Evolutionary conservation across 495 filamentous ascomycete species (phyloP).

Genomic region (Neurospora cerealis): DNA sequence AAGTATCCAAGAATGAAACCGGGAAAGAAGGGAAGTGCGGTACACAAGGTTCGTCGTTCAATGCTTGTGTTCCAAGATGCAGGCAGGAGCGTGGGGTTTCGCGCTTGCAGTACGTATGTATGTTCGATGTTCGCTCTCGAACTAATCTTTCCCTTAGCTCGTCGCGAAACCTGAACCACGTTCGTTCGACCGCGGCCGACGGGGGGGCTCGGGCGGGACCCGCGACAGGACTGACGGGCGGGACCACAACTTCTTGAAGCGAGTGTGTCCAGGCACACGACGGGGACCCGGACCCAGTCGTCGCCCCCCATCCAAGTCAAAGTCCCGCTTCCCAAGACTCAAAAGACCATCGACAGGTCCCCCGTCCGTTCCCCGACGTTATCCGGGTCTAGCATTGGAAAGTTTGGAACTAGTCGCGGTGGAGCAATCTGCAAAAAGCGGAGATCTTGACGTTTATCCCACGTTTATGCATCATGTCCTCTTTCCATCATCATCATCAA

Average conservation of each 20-base stretch:
- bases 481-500: neutral
- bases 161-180: neutral
- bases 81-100: neutral
- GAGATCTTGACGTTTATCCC: conserved; percentile 4
- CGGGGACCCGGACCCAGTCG: neutral
- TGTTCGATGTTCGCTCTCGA: neutral
- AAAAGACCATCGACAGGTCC: neutral
- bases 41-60: neutral
- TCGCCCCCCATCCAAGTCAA: neutral
- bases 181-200: neutral
- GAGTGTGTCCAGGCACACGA: neutral
- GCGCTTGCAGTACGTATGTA: neutral
- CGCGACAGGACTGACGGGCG: neutral
- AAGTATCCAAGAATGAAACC: neutral
- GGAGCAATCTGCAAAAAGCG: conserved; percentile 9
- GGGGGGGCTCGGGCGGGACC: neutral
- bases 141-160: neutral
- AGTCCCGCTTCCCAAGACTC: neutral
- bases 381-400: neutral
- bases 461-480: neutral
- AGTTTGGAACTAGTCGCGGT: neutral
- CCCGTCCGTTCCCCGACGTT: neutral
- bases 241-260: neutral
- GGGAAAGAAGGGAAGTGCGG: neutral
- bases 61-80: conserved; percentile 6